Evolutionary conservation across 2,329 filamentous ascomycete genomes (phyloP), one percentile per base, ranked within the genome.

Genomic region (Monilinia fructigena): DNA sequence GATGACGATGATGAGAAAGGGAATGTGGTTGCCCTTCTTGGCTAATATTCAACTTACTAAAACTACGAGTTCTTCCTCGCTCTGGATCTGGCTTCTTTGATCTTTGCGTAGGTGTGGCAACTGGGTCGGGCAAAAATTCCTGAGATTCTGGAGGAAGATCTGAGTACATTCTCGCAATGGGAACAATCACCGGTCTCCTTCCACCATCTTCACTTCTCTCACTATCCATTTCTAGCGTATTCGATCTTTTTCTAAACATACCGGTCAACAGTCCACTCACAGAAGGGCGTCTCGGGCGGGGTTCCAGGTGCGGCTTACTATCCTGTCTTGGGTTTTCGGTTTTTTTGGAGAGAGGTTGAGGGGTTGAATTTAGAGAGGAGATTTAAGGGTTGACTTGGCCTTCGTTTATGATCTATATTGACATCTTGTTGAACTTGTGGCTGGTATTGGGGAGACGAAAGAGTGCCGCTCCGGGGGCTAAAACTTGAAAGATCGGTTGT

Each of bases 231-330:
- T 68, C 71, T 8, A 66, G 67, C 35, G 69, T 69, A 58, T 72
- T 68, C 18, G 71, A 69, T 50, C 66, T 68, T n/a, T 72, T 65
- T 47, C 68, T 63, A 8, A 75, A 69, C 20, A 76, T 64, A 8
- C 72, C 70, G 60, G 68, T 70, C 20, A 76, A 65, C 26, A 76
- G 64, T 11, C 70, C 69, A 26, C 72, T 59, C 47, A 67, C 70
- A 47, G 74, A 75, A 28, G 73, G 52, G 23, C 70, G 68, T 26
- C 74, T 70, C 52, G 45, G 53, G 58, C 35, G 66, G 58, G 48
- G 28, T 47, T 56, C 53, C 48, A 60, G 60, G 26, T 65, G 53
- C 38, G 64, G 62, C 18, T 58, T 38, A 31, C 66, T 65, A 31
- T 56, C 53, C 31, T 65, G 40, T 38, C 12, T 53, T 59, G 48